Conservation (phyloP, 148 eudicot species). For the Arbutus unedo region DNA sequence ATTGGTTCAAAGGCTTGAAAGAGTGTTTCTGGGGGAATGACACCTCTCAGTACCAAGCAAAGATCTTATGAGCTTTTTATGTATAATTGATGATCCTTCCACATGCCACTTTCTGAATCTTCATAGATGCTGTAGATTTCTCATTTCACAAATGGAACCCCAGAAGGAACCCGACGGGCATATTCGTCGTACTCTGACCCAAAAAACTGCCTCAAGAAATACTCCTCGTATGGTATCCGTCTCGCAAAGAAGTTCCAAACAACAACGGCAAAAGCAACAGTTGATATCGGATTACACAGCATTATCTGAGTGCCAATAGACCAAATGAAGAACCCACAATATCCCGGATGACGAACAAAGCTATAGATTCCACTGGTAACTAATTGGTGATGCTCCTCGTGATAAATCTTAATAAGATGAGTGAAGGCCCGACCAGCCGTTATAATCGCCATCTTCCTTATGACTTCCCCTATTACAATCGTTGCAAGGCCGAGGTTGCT, state of each 20-base stretch:
- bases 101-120: not conserved
- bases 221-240: slow-evolving; percentile 88
- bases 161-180: slow-evolving; percentile 62
- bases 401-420: slow-evolving; percentile 66
- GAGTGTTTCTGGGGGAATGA: not conserved
- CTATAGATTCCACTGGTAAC: slow-evolving; percentile 67
- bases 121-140: not conserved
- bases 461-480: slow-evolving; percentile 63
- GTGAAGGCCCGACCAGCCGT: slow-evolving; percentile 86
- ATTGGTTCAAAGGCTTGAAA: too few relatives aligned
- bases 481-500: slow-evolving; percentile 69
- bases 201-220: slow-evolving; percentile 74
- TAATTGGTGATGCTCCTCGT: slow-evolving; percentile 68
- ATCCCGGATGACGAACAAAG: slow-evolving; percentile 78
- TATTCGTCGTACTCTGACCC: slow-evolving; percentile 65
- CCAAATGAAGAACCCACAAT: slow-evolving; percentile 84
- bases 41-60: not conserved
- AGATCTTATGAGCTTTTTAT: not conserved
- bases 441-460: slow-evolving; percentile 65
- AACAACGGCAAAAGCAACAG: slow-evolving; percentile 58
- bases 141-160: slow-evolving; percentile 77
- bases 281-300: slow-evolving; percentile 76
- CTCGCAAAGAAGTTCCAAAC: slow-evolving; percentile 71
- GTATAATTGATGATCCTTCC: not conserved
- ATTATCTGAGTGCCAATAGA: slow-evolving; percentile 85